phyloP scores from a whole-genome alignment of 768 basidiomycete genomes.

The Phylloporus sp. region DNA sequence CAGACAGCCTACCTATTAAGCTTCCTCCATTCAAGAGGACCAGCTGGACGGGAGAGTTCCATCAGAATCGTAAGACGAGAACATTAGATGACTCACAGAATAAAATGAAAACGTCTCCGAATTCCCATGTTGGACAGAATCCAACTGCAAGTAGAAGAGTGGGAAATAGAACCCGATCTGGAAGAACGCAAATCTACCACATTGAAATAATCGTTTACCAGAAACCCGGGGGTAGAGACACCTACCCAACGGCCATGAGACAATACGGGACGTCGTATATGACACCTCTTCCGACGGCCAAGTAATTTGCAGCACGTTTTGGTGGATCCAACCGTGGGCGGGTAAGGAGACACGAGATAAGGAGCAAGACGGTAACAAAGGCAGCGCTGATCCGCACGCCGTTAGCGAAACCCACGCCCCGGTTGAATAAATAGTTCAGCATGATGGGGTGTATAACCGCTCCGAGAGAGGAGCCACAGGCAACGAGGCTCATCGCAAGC shows the following conservation, averaged over 20 bases:
- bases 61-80: background rate
- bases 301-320: constrained; percentile 12
- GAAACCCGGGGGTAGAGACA: background rate
- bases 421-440: constrained; percentile 29
- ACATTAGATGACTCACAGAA: constrained; percentile 33
- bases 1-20: constrained; percentile 48
- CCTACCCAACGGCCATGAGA: constrained; percentile 21
- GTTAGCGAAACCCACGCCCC: constrained; percentile 36
- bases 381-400: constrained; percentile 50
- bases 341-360: constrained; percentile 31
- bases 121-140: constrained; percentile 46
- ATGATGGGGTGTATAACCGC: constrained; percentile 24
- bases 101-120: constrained; percentile 51
- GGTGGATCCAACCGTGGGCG: constrained; percentile 39
- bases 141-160: constrained; percentile 55
- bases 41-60: constrained; percentile 31
- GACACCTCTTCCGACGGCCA: constrained; percentile 12
- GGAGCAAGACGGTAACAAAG: constrained; percentile 35
- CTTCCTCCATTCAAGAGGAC: constrained; percentile 50
- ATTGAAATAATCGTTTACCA: background rate
- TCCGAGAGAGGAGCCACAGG: constrained; percentile 36
- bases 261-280: constrained; percentile 15
- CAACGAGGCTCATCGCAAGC: constrained; percentile 42
- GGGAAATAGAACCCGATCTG: constrained; percentile 45
- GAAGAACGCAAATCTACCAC: constrained; percentile 21